phyloP scores from a whole-genome alignment of 176 grass and related monocot genomes.

The Otatea glauca region DNA sequence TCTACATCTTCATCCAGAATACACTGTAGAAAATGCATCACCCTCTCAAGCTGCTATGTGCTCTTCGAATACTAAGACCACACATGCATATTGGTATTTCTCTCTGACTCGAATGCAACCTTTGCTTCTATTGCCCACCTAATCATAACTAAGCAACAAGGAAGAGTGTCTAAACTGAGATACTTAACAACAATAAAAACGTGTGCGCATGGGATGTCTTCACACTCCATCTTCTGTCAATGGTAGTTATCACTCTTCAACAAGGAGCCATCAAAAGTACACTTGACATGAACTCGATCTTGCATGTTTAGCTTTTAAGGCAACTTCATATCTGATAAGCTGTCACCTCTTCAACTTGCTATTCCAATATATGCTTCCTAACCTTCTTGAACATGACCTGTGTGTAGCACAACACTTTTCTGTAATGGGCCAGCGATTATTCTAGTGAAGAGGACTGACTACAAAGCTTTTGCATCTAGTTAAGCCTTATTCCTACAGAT shows the following conservation, averaged over 20 bases:
- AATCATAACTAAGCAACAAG: too few species aligned
- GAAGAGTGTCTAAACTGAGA: neutral
- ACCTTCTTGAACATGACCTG: conserved; percentile 37
- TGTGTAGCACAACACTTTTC: conserved; percentile 19
- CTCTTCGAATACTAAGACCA: too few species aligned
- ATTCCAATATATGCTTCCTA: neutral
- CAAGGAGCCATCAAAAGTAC: neutral
- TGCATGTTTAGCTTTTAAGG: neutral
- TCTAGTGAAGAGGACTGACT: neutral
- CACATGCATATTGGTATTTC: too few species aligned
- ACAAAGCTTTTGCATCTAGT: conserved; percentile 5
- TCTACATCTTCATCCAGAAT: too few species aligned
- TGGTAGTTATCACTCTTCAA: too few species aligned
- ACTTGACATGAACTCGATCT: conserved; percentile 11
- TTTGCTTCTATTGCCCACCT: too few species aligned
- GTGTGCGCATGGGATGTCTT: neutral
- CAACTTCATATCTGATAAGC: neutral
- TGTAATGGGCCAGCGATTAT: conserved; percentile 4
- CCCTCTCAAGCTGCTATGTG: too few species aligned
- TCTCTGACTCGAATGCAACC: too few species aligned
- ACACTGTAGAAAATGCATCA: too few species aligned
- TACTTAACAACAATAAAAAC: neutral
- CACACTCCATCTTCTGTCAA: neutral
- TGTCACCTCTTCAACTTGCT: conserved; percentile 13
- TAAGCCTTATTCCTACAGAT: conserved; percentile 23